Conservation (phyloP, 2,329 filamentous ascomycete genomes). For the Fusarium sp. region DNA sequence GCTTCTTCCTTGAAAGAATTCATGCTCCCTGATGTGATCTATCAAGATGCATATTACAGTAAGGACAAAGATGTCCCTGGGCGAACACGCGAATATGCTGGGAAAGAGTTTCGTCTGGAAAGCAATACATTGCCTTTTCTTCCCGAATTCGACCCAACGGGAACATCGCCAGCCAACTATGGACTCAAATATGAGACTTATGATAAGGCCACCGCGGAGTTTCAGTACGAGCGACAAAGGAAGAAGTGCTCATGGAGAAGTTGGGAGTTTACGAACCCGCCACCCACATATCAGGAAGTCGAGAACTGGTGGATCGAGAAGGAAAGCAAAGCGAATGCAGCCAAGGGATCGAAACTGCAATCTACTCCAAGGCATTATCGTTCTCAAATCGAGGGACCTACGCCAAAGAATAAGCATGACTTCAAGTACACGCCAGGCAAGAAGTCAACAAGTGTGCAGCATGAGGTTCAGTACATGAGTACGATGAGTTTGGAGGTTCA, state of each 20-base stretch:
- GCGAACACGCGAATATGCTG: constrained; percentile 83
- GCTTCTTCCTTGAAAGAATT: constrained; percentile 39
- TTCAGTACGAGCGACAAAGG: constrained; percentile 59
- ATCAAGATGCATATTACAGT: constrained; percentile 88
- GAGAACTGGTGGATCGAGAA: constrained; percentile 70
- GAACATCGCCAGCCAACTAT: constrained; percentile 63
- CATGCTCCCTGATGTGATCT: constrained; percentile 73
- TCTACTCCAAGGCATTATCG: constrained; percentile 56
- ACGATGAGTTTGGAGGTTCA: constrained; percentile 95
- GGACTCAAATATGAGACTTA: constrained; percentile 62
- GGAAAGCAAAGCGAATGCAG: constrained; percentile 10
- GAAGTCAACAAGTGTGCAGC: constrained; percentile 79
- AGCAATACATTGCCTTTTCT: constrained; percentile 83
- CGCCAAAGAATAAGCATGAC: constrained; percentile 82
- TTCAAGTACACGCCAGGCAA: constrained; percentile 87
- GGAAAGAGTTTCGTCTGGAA: constrained; percentile 82
- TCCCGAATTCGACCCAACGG: constrained; percentile 77
- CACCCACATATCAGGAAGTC: constrained; percentile 79
- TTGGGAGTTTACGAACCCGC: constrained; percentile 81
- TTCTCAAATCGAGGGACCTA: constrained; percentile 90
- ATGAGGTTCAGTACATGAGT: constrained; percentile 94
- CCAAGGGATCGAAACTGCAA: constrained; percentile 32
- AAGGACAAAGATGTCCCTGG: constrained; percentile 85
- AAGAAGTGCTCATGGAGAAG: constrained; percentile 64
- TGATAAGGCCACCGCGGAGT: constrained; percentile 64